These are phyloP conservation scores for Euclidium syriacum DNA, from an alignment of 345 rosid genomes.

Conservation along the genomic window DNA sequence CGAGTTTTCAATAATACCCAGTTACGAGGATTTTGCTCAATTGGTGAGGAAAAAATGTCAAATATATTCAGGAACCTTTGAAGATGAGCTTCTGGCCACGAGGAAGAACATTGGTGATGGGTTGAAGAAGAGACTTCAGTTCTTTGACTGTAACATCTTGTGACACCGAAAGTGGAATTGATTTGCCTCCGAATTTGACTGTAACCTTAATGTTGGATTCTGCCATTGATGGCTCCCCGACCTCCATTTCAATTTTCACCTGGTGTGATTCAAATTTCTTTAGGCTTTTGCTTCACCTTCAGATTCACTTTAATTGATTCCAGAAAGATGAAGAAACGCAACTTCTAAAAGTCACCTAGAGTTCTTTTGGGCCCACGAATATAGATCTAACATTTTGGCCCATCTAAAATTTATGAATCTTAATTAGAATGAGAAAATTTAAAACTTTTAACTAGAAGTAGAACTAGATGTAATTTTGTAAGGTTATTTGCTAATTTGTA, in stretches of 20 bases:
- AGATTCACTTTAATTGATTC: constrained; percentile 6
- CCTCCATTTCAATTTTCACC: constrained; percentile 11
- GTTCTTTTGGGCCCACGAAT: not conserved
- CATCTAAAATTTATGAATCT: too few species aligned
- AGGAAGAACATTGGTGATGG: constrained; percentile 87
- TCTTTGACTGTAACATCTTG: constrained; percentile 46
- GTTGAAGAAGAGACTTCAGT: constrained; percentile 66
- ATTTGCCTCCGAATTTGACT: constrained; percentile 67
- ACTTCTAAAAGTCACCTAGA: not conserved
- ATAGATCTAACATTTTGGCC: not conserved
- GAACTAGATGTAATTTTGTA: too few species aligned
- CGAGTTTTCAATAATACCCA: not conserved
- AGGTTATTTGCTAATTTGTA: too few species aligned
- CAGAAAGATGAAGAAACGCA: not conserved
- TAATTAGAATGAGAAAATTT: too few species aligned
- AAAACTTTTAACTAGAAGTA: too few species aligned
- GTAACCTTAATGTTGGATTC: constrained; percentile 37
- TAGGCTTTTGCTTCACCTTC: constrained; percentile 1
- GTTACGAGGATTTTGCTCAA: not conserved
- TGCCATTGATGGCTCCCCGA: constrained; percentile 24
- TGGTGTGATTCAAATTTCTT: not conserved
- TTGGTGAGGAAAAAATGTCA: not conserved
- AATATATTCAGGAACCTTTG: constrained; percentile 44
- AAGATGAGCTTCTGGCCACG: constrained; percentile 93
- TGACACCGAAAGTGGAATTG: constrained; percentile 51